Percentiles rank a stretch among this genome's conserved stretches.
Conservation (phyloP, 805 yeast genomes). For the Candida tammaniensis region DNA sequence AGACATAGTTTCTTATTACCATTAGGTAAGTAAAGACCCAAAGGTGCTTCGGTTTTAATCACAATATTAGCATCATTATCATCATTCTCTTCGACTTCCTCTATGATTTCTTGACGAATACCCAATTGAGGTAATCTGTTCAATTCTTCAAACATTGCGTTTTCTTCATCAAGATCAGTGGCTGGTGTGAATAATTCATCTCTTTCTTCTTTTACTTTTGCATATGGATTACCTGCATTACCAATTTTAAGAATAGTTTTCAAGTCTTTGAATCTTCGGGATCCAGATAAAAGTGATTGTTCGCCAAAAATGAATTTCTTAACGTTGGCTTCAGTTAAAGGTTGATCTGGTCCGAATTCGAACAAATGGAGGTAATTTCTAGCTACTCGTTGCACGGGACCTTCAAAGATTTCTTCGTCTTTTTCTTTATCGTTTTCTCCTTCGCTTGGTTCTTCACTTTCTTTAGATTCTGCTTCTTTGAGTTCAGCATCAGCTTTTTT, state of each 20-base stretch:
- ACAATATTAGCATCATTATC: constrained; percentile 34
- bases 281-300: constrained; percentile 51
- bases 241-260: constrained; percentile 49
- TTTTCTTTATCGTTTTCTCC: constrained; percentile 2
- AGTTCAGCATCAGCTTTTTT: not conserved
- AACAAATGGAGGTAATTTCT: constrained; percentile 54
- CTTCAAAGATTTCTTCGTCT: constrained; percentile 45
- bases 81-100: constrained; percentile 37
- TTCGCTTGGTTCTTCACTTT: constrained; percentile 2
- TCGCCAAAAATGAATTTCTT: constrained; percentile 54
- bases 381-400: constrained; percentile 64
- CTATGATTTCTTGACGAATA: constrained; percentile 42
- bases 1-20: constrained; percentile 67
- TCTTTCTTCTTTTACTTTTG: constrained; percentile 27
- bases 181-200: constrained; percentile 35
- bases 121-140: constrained; percentile 63
- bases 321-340: constrained; percentile 25
- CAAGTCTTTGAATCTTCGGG: constrained; percentile 51
- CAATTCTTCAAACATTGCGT: constrained; percentile 40
- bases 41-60: constrained; percentile 68
- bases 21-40: constrained; percentile 68
- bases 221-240: constrained; percentile 36
- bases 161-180: constrained; percentile 32
- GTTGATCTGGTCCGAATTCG: constrained; percentile 40
- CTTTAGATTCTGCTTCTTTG: not conserved